Evolutionary conservation across 345 rosid genomes (phyloP).

Genomic region (Eucalyptus sp.): DNA sequence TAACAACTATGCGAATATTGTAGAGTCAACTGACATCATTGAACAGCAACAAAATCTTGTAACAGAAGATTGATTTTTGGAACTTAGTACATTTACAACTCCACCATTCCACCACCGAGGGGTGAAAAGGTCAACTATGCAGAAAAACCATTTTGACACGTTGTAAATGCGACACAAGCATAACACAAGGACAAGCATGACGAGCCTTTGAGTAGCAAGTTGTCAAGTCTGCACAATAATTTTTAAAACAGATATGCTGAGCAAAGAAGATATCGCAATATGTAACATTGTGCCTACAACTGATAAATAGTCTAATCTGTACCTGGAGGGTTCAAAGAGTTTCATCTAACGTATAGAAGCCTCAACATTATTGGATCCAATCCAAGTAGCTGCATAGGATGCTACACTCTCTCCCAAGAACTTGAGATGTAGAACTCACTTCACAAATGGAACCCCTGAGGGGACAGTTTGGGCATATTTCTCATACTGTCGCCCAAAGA

Average conservation of each 20-base stretch:
- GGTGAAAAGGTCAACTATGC: not conserved
- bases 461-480: conserved; percentile 1
- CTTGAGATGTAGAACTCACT: not conserved
- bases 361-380: not conserved
- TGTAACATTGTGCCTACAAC: not conserved
- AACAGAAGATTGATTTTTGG: not conserved
- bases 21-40: not conserved
- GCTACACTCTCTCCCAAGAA: not conserved
- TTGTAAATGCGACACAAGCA: not conserved
- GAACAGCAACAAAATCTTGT: not conserved
- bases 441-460: conserved; percentile 7
- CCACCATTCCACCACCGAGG: not conserved
- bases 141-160: not conserved
- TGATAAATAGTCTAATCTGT: not conserved
- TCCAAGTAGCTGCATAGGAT: not conserved
- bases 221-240: not conserved
- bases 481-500: not conserved
- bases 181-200: not conserved
- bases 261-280: not conserved
- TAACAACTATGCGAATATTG: not conserved
- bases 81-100: not conserved
- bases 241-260: not conserved
- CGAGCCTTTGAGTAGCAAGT: not conserved
- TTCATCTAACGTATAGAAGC: not conserved
- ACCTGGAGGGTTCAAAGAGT: not conserved